phyloP scores from a whole-genome alignment of 192 early-diverging fungal genomes.

The Coemansia reversa region DNA sequence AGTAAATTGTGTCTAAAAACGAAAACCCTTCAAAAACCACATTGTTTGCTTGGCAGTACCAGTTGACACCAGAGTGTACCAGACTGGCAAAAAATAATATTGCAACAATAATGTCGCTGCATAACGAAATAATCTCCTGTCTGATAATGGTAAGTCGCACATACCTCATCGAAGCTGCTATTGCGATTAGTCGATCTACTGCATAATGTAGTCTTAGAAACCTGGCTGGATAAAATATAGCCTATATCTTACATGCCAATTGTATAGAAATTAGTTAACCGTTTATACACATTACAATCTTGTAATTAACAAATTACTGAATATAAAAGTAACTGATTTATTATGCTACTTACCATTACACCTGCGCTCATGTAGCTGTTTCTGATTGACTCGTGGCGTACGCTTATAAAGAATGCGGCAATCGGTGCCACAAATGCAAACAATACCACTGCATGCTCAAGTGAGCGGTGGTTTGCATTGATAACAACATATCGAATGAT shows the following conservation, averaged over 20 bases:
- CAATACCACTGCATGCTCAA: conserved; percentile 42
- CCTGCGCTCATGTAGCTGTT: conserved; percentile 54
- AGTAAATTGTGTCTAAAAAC: conserved; percentile 53
- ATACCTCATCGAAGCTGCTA: conserved; percentile 18
- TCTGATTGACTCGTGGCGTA: conserved; percentile 19
- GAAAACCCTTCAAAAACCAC: conserved; percentile 25
- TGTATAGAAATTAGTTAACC: not conserved
- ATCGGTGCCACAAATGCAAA: conserved; percentile 42
- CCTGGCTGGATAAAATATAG: conserved; percentile 53
- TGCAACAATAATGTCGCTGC: conserved; percentile 40
- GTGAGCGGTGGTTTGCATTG: conserved; percentile 32
- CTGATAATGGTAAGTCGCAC: conserved; percentile 34
- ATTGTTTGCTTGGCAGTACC: conserved; percentile 39
- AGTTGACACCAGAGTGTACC: conserved; percentile 52
- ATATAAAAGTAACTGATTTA: not conserved
- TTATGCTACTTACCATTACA: conserved; percentile 35
- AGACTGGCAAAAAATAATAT: conserved; percentile 45
- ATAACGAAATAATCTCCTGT: conserved; percentile 36
- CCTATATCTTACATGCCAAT: conserved; percentile 9
- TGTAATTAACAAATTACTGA: not conserved
- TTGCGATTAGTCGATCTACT: conserved; percentile 26
- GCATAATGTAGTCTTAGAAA: conserved; percentile 49
- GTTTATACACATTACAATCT: not conserved
- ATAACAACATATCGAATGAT: conserved; percentile 41
- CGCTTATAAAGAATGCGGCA: conserved; percentile 31